Evolutionary conservation across 2,329 filamentous ascomycete species (phyloP).

Genomic region (Gnomoniopsis smithogilvyi): DNA sequence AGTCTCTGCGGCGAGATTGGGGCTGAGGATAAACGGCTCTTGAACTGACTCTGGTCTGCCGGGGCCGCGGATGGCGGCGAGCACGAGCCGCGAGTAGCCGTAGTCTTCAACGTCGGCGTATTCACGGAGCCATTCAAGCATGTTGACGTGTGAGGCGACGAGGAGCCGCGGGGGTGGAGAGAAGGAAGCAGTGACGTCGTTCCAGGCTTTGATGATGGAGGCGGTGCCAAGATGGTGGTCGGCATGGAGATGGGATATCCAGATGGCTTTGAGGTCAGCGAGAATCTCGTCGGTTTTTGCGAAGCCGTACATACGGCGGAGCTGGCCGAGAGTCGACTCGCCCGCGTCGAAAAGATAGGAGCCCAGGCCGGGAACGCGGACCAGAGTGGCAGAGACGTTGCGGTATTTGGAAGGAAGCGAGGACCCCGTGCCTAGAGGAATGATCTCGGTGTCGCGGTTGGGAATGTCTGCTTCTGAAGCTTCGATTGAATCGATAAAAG

Average conservation of each 20-base stretch:
- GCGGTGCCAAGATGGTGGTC: constrained; percentile 89
- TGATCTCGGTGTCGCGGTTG: constrained; percentile 74
- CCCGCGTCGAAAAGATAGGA: constrained; percentile 89
- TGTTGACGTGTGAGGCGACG: constrained; percentile 67
- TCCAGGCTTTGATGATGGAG: constrained; percentile 82
- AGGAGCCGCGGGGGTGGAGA: constrained; percentile 40
- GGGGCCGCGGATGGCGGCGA: constrained; percentile 24
- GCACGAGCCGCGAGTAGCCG: constrained; percentile 56
- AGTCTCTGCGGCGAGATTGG: constrained; percentile 37
- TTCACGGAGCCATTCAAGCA: constrained; percentile 76
- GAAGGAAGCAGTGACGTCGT: constrained; percentile 46
- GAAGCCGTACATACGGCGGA: constrained; percentile 68
- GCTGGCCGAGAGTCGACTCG: constrained; percentile 86
- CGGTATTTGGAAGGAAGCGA: constrained; percentile 88
- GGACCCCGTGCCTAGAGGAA: constrained; percentile 84
- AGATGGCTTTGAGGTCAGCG: constrained; percentile 75
- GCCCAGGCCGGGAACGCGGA: constrained; percentile 81
- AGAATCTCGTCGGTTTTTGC: constrained; percentile 68
- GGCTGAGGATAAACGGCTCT: constrained; percentile 31
- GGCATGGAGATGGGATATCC: constrained; percentile 94
- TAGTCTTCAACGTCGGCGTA: constrained; percentile 76
- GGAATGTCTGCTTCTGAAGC: constrained; percentile 63
- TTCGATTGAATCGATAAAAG: constrained; percentile 47
- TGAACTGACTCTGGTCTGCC: constrained; percentile 1
- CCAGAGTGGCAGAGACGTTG: constrained; percentile 86